Evolutionary conservation across 169 alveolate species (phyloP), one percentile per base, ranked within the genome.

Genomic region (Cardiosporidium cionae): DNA sequence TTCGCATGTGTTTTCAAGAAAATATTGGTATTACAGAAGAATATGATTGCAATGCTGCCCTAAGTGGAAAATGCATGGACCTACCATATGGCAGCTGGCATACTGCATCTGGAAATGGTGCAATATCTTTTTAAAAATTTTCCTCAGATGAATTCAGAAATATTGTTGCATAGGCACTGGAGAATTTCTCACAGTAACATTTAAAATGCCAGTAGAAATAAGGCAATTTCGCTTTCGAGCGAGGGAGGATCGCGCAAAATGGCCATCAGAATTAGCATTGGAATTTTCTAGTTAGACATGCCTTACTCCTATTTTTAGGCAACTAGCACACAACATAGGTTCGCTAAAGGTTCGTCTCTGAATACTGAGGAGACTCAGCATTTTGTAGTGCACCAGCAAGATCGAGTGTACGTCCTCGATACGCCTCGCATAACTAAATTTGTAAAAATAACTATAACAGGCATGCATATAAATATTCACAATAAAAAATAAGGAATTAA

Each of bases 181-280:
- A 32, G 90, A 87, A 54, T 78, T 78, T 53, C 22, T 87, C 7
- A 78, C 74, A 58, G 76, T 87, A 25, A 65, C 75, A 72, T 87
- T 87, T 67, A 85, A 72, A 22, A 52, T 76, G 52, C 90, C 89
- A 0, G 85, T 87, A 29, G 87, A 80, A 29, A 67, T 87, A 4
- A 58, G 84, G 22, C 86, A 83, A 25, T 78, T 87, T 65, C 86
- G 86, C 36, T 87, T 78, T 70, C 76, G 66, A 72, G 81, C 90
- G 1, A 76, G 84, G 16, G 63, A 66, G 27, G 82, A 85, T 31
- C 75, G 80, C 58, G 78, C 83, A 22, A 71, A 80, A 68, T 68
- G 75, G 78, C 85, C 89, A 16, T 80, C 89, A 27, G 87, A 84
- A 69, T 58, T 84, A 28, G 67, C 84, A n/a, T 36, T 84, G 31